These are phyloP conservation scores for Penicillium malachiteum DNA, from an alignment of 495 filamentous ascomycete species.

Conservation along the genomic window DNA sequence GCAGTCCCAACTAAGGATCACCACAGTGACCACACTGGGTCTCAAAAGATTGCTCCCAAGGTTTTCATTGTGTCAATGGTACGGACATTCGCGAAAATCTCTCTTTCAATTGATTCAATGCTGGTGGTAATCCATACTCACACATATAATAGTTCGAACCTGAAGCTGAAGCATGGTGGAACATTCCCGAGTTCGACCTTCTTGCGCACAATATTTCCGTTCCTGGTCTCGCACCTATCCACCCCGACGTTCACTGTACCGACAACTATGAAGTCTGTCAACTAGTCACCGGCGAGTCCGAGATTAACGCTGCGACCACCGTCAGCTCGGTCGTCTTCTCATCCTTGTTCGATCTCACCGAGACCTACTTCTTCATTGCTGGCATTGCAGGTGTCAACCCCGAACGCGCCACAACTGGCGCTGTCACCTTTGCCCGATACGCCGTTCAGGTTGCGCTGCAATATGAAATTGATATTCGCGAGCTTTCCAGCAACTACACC, in stretches of 20 bases:
- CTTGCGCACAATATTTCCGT: constrained; percentile 64
- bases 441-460: constrained; percentile 71
- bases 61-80: constrained; percentile 73
- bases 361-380: constrained; percentile 68
- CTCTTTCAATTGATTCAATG: neutral
- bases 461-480: constrained; percentile 71
- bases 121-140: neutral
- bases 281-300: constrained; percentile 55
- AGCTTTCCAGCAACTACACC: constrained; percentile 62
- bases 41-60: constrained; percentile 54
- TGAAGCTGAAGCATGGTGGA: constrained; percentile 68
- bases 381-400: constrained; percentile 76
- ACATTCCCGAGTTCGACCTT: constrained; percentile 59
- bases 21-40: neutral
- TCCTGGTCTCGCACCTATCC: constrained; percentile 65
- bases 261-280: constrained; percentile 59
- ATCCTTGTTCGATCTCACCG: constrained; percentile 59
- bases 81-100: constrained; percentile 11
- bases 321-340: constrained; percentile 59
- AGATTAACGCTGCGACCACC: constrained; percentile 73
- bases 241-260: constrained; percentile 63
- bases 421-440: constrained; percentile 65
- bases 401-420: constrained; percentile 58
- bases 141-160: constrained; percentile 54
- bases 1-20: neutral